A percentile compares a stretch with the other conserved stretches of the same genome.
Conservation (phyloP, 1,284 basidiomycete genomes). For the Rhodotorula sp. region DNA sequence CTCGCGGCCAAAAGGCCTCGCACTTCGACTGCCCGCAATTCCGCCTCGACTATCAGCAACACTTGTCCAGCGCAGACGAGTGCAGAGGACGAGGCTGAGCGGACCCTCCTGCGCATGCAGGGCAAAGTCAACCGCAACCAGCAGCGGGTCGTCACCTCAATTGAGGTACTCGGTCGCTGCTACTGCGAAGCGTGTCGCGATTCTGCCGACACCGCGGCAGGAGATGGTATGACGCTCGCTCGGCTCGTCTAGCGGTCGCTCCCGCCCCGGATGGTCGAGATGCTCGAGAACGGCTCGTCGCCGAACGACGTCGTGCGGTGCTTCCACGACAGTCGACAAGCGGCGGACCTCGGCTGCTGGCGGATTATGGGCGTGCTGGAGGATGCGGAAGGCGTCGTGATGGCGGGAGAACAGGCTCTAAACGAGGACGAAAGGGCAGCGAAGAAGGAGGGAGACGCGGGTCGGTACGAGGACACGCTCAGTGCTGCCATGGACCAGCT, state of each 20-base stretch:
- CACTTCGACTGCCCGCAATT: not conserved
- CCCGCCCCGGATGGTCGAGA: not conserved
- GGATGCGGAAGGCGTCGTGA: not conserved
- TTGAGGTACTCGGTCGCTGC: not conserved
- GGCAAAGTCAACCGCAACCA: not conserved
- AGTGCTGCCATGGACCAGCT: constrained; percentile 13
- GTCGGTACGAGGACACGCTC: constrained; percentile 9
- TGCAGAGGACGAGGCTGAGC: not conserved
- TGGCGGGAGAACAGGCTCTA: not conserved
- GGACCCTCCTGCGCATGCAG: not conserved
- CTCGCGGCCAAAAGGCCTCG: not conserved
- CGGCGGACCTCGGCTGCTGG: not conserved
- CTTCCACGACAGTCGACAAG: no score
- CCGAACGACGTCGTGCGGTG: not conserved
- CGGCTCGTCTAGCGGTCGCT: not conserved
- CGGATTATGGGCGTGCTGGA: not conserved
- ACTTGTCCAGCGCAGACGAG: not conserved
- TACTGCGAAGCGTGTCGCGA: no score
- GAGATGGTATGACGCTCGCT: not conserved
- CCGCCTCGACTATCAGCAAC: no score
- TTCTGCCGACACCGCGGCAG: no score
- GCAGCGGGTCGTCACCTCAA: not conserved
- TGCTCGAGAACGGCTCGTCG: not conserved
- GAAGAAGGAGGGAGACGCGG: not conserved
- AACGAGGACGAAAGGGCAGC: not conserved